Evolutionary conservation across 1,284 basidiomycete genomes (phyloP), one percentile per base, ranked within the genome.

Genomic region (Austroboletus rostrupii): DNA sequence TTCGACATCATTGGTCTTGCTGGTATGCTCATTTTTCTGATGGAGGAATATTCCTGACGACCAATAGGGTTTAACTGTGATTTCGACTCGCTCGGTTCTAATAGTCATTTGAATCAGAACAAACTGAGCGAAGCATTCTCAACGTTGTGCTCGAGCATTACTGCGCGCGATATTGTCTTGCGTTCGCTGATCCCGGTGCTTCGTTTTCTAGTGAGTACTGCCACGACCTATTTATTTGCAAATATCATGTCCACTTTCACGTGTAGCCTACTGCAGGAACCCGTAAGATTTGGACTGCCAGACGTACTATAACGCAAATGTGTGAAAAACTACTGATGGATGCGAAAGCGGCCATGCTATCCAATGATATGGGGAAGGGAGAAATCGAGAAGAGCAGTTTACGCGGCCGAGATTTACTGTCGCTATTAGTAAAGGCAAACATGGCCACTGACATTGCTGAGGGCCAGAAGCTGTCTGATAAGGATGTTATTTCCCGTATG

Each of bases 401-500:
- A 28, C 51, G 52, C 16, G 64, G 67, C 7, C 68, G 73, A 5
- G 81, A 84, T 61, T 58, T 85, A 5, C 64, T 85, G 5, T 77
- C 74, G 10, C 62, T 83, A 9, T 64, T 85, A 17, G 75, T 89
- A 42, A 73, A 74, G 42, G 80, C 85, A 9, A 90, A 89, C 58
- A 77, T 84, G 72, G 76, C 78, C 3, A 69, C 72, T 1, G 80
- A 85, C 45, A 61, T 83, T 10, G 72, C 78, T 1, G 75, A 78
- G 19, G 71, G 65, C n/a, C 82, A 88, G 58, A 72, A 74, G 33
- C 70, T 92, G 72, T 74, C 74, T n/a, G 88, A 92, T 56, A 75
- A 80, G 17, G 89, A 92, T 55, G 81, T 92, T 1, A 59, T 87
- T 21, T 79, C 81, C 9, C 90, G 90, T 81, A 72, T 71, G 76